Percentiles rank a stretch among this genome's conserved stretches.
Evolutionary conservation across 257 asterid species (phyloP).

Genomic region (Solanum verrucosum): DNA sequence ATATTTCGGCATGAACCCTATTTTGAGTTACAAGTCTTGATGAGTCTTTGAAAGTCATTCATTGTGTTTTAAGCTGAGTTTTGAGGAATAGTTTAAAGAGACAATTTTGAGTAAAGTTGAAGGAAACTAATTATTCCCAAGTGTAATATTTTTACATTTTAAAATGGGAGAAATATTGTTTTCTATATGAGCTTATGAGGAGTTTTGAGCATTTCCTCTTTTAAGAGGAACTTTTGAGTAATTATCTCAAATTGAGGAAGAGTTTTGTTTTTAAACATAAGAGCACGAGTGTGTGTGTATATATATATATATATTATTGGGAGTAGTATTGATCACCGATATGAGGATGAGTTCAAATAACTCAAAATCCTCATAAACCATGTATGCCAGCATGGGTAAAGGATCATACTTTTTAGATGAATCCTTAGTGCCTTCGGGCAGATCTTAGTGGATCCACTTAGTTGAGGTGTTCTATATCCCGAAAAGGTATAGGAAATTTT

Average conservation of each 20-base stretch:
- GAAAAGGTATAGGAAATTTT: too few species aligned
- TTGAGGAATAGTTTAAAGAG: too few species aligned
- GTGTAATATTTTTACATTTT: too few species aligned
- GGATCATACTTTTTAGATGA: neutral
- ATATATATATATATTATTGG: neutral
- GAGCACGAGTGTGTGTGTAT: neutral
- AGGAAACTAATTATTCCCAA: too few species aligned
- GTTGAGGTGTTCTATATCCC: too few species aligned
- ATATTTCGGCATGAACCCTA: too few species aligned
- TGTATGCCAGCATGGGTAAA: neutral
- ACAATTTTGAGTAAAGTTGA: too few species aligned
- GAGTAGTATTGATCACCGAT: neutral
- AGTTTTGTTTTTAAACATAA: neutral
- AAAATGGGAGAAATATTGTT: neutral
- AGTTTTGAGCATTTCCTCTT: neutral
- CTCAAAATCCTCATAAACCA: neutral
- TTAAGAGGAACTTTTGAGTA: neutral
- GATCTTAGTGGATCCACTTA: too few species aligned
- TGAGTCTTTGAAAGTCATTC: too few species aligned
- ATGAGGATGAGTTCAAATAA: neutral
- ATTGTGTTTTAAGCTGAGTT: too few species aligned
- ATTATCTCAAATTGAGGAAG: neutral
- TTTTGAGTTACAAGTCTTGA: too few species aligned
- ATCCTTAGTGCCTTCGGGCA: too few species aligned
- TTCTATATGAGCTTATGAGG: neutral